Conservation (phyloP, 495 filamentous ascomycete genomes). For the Trichoderma asperelloides region DNA sequence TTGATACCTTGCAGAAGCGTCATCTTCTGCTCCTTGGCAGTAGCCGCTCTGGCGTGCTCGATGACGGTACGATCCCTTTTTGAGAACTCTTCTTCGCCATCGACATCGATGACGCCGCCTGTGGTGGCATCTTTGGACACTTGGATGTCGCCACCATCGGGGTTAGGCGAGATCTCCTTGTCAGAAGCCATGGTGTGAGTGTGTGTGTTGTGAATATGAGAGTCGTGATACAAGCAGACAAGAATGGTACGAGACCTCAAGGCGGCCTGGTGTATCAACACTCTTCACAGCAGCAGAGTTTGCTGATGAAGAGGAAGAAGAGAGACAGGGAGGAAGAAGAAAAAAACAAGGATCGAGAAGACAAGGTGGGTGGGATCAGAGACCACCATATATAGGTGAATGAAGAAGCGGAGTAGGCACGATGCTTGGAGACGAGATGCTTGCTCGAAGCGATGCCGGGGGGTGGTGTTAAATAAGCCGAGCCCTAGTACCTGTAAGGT, state of each 20-base stretch:
- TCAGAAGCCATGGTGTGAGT: background rate
- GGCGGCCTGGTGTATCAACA: too few species aligned
- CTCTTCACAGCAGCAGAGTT: too few species aligned
- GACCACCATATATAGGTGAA: background rate
- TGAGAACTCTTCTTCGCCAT: constrained; percentile 16
- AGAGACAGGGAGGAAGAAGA: background rate
- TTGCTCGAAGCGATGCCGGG: background rate
- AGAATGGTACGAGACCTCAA: background rate
- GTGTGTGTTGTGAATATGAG: too few species aligned
- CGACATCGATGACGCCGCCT: constrained; percentile 1
- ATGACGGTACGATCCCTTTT: constrained; percentile 32
- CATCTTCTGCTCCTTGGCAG: constrained; percentile 47
- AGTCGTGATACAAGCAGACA: background rate
- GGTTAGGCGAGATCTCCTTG: background rate
- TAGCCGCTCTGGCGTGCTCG: constrained; percentile 34
- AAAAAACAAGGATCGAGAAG: background rate
- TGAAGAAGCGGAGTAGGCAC: background rate
- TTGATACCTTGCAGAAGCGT: constrained; percentile 42
- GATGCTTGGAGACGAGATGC: background rate
- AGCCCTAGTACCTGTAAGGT: background rate
- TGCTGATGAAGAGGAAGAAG: background rate
- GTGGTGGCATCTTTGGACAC: background rate
- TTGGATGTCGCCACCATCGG: background rate
- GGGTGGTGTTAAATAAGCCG: background rate
- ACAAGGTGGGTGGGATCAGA: background rate